Conservation (phyloP, 2,329 filamentous ascomycete genomes). For the Neonectria faginata region DNA sequence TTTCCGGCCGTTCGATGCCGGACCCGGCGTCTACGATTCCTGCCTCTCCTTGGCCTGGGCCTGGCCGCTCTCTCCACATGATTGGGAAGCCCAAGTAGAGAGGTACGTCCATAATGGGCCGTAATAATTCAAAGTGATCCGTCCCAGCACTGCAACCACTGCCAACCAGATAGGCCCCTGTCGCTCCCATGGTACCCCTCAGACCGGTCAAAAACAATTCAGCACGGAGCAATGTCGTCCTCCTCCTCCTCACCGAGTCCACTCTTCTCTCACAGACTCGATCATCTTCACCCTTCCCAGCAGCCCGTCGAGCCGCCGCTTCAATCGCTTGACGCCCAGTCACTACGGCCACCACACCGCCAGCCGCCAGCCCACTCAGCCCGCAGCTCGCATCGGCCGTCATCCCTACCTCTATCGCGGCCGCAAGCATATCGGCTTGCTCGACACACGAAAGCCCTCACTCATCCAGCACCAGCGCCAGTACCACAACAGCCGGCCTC, state of each 20-base stretch:
- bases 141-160: constrained; percentile 38
- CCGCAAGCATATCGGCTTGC: constrained; percentile 44
- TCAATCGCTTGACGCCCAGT: constrained; percentile 46
- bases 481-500: constrained; percentile 42
- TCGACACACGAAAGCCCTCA: constrained; percentile 35
- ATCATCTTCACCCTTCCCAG: constrained; percentile 50
- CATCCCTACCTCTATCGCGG: constrained; percentile 47
- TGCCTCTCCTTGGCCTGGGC: constrained; percentile 20
- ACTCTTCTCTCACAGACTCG: constrained; percentile 53
- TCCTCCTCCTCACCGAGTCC: constrained; percentile 55
- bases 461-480: constrained; percentile 31
- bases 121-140: constrained; percentile 40
- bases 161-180: constrained; percentile 41
- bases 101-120: constrained; percentile 31
- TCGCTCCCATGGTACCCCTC: constrained; percentile 53
- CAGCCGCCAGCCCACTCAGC: constrained; percentile 45
- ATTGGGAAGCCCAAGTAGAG: constrained; percentile 43
- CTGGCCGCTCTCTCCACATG: constrained; percentile 37
- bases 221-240: constrained; percentile 53
- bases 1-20: constrained; percentile 25
- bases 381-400: constrained; percentile 45
- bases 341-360: constrained; percentile 48
- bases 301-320: constrained; percentile 44
- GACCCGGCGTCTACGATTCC: constrained; percentile 27
- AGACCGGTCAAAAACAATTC: constrained; percentile 57